Conservation (phyloP, 805 yeast species). For the Candida michaelii region DNA sequence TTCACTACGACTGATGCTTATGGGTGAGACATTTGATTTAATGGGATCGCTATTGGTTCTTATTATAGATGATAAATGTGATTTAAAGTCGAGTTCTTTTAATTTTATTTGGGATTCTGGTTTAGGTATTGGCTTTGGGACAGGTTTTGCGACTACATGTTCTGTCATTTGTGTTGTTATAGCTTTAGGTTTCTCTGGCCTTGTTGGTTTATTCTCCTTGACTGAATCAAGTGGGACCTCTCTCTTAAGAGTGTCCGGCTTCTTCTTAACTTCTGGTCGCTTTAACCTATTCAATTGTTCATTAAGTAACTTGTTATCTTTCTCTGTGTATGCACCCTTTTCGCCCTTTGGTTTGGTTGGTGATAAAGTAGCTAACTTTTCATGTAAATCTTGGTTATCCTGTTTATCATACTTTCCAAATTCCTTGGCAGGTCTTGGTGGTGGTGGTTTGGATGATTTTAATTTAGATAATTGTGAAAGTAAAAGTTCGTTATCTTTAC, state of each 20-base stretch:
- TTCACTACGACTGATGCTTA: constrained; percentile 1
- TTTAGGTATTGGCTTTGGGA: background rate
- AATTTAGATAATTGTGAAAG: constrained; percentile 25
- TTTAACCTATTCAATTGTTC: constrained; percentile 27
- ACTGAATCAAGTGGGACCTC: background rate
- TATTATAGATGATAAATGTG: constrained; percentile 26
- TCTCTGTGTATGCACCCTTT: constrained; percentile 19
- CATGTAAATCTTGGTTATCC: constrained; percentile 11
- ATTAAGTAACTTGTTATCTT: constrained; percentile 24
- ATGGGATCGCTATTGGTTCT: constrained; percentile 30
- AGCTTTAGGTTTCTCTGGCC: no score
- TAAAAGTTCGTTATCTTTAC: constrained; percentile 23
- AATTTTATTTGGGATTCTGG: constrained; percentile 9
- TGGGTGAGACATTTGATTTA: constrained; percentile 3
- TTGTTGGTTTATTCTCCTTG: background rate
- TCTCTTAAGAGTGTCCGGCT: constrained; percentile 10
- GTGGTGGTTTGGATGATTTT: constrained; percentile 9
- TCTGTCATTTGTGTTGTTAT: no score
- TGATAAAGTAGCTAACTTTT: constrained; percentile 6
- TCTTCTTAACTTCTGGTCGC: constrained; percentile 9
- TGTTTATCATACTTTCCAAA: constrained; percentile 4
- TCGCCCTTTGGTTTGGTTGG: constrained; percentile 1
- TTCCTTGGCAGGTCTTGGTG: constrained; percentile 10
- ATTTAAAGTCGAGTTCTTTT: constrained; percentile 18
- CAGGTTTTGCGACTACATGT: no score